A percentile compares a stretch with the other conserved stretches of the same genome.
These are phyloP conservation scores for Trichophyton mentagrophytes DNA, from an alignment of 2,329 filamentous ascomycete species.

Conservation along the genomic window DNA sequence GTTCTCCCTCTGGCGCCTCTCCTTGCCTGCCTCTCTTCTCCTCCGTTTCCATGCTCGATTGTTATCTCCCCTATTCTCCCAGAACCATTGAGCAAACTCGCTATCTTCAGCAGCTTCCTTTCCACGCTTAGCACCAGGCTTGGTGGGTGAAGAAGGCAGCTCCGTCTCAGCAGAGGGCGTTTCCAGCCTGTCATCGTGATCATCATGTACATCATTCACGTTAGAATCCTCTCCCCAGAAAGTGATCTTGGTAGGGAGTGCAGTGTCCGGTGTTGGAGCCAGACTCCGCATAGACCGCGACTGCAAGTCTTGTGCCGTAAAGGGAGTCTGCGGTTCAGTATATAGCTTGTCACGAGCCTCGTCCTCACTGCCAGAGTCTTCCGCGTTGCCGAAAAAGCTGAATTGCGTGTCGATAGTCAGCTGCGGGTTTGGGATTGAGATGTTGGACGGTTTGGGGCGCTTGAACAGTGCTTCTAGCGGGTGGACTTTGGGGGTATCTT, in stretches of 20 bases:
- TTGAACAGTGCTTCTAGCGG: slow-evolving; percentile 92
- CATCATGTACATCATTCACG: slow-evolving; percentile 14
- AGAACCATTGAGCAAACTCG: slow-evolving; percentile 52
- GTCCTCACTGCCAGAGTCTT: slow-evolving; percentile 34
- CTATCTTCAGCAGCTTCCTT: slow-evolving; percentile 34
- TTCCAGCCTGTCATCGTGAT: slow-evolving; percentile 4
- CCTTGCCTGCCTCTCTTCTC: slow-evolving; percentile 47
- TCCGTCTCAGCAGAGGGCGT: slow-evolving; percentile 18
- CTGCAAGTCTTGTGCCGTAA: slow-evolving; percentile 64
- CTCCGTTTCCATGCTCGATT: slow-evolving; percentile 42
- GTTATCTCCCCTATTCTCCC: slow-evolving; percentile 39
- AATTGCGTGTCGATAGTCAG: slow-evolving; percentile 48
- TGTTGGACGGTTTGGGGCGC: slow-evolving; percentile 36
- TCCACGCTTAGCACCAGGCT: slow-evolving; percentile 13
- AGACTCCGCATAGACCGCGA: slow-evolving; percentile 59
- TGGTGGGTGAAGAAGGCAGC: slow-evolving; percentile 6
- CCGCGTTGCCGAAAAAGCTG: slow-evolving; percentile 61
- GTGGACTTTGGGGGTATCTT: slow-evolving; percentile 45
- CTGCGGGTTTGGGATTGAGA: slow-evolving; percentile 20
- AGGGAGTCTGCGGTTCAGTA: slow-evolving; percentile 61
- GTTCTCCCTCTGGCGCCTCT: slow-evolving; percentile 48
- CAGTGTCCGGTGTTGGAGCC: slow-evolving; percentile 89
- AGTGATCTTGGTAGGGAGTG: slow-evolving; percentile 45
- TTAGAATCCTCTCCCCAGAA: slow-evolving; percentile 19
- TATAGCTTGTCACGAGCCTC: slow-evolving; percentile 34